Percentiles rank a stretch among this genome's conserved stretches.
Conservation (phyloP, 305 asterid species). For the Rubia peregrina region DNA sequence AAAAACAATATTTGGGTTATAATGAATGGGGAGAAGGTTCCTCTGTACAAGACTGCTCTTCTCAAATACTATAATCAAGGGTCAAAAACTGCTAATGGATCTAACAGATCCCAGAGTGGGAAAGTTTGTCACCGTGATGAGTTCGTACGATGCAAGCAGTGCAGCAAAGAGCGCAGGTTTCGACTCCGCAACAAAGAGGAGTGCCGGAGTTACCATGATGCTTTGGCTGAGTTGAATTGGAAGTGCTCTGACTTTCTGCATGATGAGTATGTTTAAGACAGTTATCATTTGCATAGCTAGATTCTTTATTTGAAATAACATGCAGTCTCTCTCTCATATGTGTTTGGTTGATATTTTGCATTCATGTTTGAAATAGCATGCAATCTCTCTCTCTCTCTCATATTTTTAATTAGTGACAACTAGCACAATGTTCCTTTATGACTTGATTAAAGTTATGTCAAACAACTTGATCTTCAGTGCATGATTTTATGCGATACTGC, state of each 20-base stretch:
- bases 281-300: background rate
- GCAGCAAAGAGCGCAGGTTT: conserved; percentile 58
- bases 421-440: background rate
- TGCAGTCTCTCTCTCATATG: background rate
- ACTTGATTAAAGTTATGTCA: background rate
- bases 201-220: conserved; percentile 55
- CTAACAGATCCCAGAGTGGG: conserved; percentile 28
- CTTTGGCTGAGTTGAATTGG: conserved; percentile 44
- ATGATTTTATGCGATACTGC: background rate
- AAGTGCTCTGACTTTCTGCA: conserved; percentile 57
- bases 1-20: conserved; percentile 46
- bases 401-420: background rate
- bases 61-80: conserved; percentile 42
- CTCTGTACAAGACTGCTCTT: conserved; percentile 37
- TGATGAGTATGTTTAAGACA: conserved; percentile 34
- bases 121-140: conserved; percentile 40
- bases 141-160: conserved; percentile 42
- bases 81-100: conserved; percentile 33
- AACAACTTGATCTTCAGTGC: background rate
- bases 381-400: background rate
- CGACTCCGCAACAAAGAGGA: conserved; percentile 49
- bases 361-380: background rate
- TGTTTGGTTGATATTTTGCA: background rate
- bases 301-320: background rate
- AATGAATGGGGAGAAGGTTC: conserved; percentile 41